These are phyloP conservation scores for Rhodomyrtus tomentosa DNA, from an alignment of 345 rosid genomes.

Conservation along the genomic window DNA sequence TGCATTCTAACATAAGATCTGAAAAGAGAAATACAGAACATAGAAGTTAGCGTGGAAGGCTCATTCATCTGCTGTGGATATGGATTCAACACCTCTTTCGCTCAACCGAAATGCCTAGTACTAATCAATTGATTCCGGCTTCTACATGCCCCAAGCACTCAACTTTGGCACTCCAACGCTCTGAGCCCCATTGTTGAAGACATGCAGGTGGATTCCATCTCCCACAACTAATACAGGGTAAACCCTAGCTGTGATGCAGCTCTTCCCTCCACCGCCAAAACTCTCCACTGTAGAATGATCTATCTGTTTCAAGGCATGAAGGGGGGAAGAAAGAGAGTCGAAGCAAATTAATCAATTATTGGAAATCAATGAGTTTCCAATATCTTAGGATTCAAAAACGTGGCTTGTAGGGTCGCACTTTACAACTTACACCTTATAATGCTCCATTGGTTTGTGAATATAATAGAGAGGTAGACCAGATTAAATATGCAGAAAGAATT, in stretches of 20 bases:
- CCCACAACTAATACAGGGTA: constrained; percentile 44
- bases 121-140: constrained; percentile 27
- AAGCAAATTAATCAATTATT: too few species aligned
- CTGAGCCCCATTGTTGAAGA: constrained; percentile 45
- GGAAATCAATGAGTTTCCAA: neutral
- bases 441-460: neutral
- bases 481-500: neutral
- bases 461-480: neutral
- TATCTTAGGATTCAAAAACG: too few species aligned
- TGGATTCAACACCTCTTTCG: neutral
- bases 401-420: too few species aligned
- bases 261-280: constrained; percentile 60
- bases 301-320: constrained; percentile 17
- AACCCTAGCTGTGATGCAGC: constrained; percentile 60
- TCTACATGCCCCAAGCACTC: constrained; percentile 68
- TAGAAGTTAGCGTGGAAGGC: neutral
- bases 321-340: neutral
- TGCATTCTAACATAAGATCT: too few species aligned
- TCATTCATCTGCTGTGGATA: constrained; percentile 22
- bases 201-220: constrained; percentile 32
- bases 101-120: neutral
- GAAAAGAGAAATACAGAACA: neutral
- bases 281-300: constrained; percentile 78
- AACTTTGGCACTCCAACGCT: constrained; percentile 27
- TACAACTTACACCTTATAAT: neutral